These are phyloP conservation scores for Penicillium sp. DNA, from an alignment of 2,329 filamentous ascomycete genomes.

Conservation along the genomic window DNA sequence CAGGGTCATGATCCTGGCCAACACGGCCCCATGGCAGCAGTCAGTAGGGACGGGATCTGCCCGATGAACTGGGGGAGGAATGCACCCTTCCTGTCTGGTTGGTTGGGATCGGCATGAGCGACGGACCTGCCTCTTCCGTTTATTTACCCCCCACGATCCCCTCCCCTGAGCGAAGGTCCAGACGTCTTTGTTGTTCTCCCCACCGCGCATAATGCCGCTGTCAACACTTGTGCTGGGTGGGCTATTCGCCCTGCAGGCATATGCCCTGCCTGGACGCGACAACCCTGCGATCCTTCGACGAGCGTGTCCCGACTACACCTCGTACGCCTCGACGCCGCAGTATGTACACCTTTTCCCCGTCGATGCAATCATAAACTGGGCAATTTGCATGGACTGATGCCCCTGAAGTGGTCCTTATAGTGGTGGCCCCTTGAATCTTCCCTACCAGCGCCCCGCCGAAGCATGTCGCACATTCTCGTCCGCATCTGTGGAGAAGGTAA, in stretches of 20 bases:
- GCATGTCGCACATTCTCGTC: conserved; percentile 90
- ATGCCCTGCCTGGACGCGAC: conserved; percentile 28
- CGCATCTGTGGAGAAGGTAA: conserved; percentile 82
- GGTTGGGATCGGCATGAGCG: conserved; percentile 23
- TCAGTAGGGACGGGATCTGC: background rate
- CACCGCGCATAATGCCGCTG: conserved; percentile 17
- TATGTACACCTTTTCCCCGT: conserved; percentile 42
- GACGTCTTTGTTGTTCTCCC: background rate
- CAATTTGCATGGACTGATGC: conserved; percentile 8
- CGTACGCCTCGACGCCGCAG: conserved; percentile 64
- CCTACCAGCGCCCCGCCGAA: conserved; percentile 80
- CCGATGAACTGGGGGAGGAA: conserved; percentile 16
- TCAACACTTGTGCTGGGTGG: conserved; percentile 17
- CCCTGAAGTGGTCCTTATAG: conserved; percentile 71
- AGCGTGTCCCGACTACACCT: conserved; percentile 69
- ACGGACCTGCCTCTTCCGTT: conserved; percentile 19
- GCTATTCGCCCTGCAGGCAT: conserved; percentile 22
- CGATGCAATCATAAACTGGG: background rate
- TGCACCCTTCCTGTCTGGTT: conserved; percentile 24
- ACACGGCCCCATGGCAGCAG: background rate
- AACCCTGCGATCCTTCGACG: conserved; percentile 36
- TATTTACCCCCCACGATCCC: conserved; percentile 22
- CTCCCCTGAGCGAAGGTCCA: background rate
- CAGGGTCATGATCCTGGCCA: background rate
- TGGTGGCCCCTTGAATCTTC: conserved; percentile 74